Percentiles rank a stretch among this genome's conserved stretches.
phyloP scores from a whole-genome alignment of 2,329 filamentous ascomycete species.

The Penicillium vulpinum region DNA sequence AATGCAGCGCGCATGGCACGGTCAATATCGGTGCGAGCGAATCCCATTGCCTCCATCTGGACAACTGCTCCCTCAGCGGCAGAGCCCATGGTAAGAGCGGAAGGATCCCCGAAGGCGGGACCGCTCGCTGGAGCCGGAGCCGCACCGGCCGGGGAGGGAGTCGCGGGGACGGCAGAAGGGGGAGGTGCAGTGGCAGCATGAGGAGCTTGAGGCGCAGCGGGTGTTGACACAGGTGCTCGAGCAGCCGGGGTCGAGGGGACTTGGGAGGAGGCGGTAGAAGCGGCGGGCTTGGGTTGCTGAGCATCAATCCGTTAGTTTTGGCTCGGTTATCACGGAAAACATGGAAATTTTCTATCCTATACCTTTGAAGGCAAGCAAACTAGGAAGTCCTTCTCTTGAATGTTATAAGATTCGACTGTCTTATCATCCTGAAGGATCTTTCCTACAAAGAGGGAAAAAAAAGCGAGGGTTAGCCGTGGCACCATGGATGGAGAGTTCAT shows the following conservation, averaged over 20 bases:
- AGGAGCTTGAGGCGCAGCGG: conserved; percentile 51
- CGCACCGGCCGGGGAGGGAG: conserved; percentile 51
- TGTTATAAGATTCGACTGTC: conserved; percentile 94
- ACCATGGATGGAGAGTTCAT: not conserved
- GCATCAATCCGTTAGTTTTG: not conserved
- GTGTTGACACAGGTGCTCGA: conserved; percentile 41
- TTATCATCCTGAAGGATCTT: conserved; percentile 99
- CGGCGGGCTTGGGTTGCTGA: conserved; percentile 67
- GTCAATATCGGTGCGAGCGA: conserved; percentile 83
- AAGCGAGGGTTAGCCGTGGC: conserved; percentile 2
- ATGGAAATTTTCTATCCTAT: conserved; percentile 24
- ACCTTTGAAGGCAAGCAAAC: conserved; percentile 99
- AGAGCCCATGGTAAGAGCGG: conserved; percentile 80
- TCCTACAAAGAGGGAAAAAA: conserved; percentile 58
- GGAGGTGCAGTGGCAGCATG: conserved; percentile 58
- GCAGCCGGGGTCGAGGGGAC: conserved; percentile 41
- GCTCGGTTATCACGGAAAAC: not conserved
- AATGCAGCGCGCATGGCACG: conserved; percentile 94
- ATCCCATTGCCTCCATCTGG: conserved; percentile 98
- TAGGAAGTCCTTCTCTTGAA: conserved; percentile 99
- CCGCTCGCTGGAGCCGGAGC: conserved; percentile 35
- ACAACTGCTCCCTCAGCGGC: conserved; percentile 79
- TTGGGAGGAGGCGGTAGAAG: conserved; percentile 37
- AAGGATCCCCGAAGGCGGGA: conserved; percentile 66
- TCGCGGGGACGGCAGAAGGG: conserved; percentile 45